Conservation (phyloP, 208 protist species). For the Strigomonas galati region DNA sequence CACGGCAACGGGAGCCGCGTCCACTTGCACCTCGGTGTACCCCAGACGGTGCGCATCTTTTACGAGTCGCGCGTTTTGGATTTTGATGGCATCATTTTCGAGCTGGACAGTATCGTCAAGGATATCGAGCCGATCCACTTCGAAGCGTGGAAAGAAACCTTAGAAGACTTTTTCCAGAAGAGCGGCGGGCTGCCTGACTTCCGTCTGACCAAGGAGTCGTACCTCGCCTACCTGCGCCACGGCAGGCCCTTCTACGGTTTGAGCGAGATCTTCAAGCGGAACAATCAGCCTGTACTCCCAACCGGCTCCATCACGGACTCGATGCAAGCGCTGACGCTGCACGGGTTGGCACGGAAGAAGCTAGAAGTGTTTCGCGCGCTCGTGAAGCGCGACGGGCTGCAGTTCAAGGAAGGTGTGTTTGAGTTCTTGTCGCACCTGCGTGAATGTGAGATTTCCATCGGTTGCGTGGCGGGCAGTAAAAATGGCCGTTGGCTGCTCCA, state of each 20-base stretch:
- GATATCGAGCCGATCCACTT: conserved; percentile 83
- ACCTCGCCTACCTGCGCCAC: conserved; percentile 82
- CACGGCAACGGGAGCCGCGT: conserved; percentile 71
- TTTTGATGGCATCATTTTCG: conserved; percentile 89
- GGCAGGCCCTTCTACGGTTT: conserved; percentile 57
- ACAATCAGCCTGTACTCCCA: conserved; percentile 35
- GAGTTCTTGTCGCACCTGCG: conserved; percentile 68
- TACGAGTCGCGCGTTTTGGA: conserved; percentile 73
- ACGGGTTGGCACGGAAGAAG: conserved; percentile 69
- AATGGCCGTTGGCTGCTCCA: conserved; percentile 75
- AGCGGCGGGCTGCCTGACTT: conserved; percentile 25
- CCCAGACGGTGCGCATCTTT: conserved; percentile 69
- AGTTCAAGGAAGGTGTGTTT: conserved; percentile 48
- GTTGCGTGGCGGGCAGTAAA: conserved; percentile 81
- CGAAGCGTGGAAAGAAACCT: conserved; percentile 78
- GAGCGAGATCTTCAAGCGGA: conserved; percentile 62
- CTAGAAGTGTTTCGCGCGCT: conserved; percentile 56
- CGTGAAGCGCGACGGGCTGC: conserved; percentile 46
- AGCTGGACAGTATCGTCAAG: conserved; percentile 80
- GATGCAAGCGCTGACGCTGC: conserved; percentile 44
- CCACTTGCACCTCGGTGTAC: conserved; percentile 39
- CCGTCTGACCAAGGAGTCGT: conserved; percentile 67
- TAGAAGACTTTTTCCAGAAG: conserved; percentile 61
- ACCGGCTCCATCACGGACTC: conserved; percentile 43
- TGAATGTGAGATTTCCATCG: conserved; percentile 71